Percentiles rank a stretch among this genome's conserved stretches.
Conservation (phyloP, 1,284 basidiomycete genomes). For the Phellinidium pouzarii region DNA sequence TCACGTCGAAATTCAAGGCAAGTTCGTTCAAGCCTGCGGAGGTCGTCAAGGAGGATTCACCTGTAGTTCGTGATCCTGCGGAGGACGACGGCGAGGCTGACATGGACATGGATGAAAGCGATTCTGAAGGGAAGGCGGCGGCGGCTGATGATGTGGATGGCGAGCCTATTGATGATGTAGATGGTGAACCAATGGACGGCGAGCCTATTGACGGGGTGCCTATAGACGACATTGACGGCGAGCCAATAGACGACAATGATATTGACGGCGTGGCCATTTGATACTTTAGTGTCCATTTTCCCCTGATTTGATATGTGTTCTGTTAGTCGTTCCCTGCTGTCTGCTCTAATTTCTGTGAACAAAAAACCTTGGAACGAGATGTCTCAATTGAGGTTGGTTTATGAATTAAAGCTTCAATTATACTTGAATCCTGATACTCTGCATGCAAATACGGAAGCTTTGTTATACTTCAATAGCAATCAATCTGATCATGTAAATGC, state of each 20-base stretch:
- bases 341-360: no score
- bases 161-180: conserved; percentile 33
- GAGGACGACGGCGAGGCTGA: conserved; percentile 36
- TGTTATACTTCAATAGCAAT: no score
- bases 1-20: conserved; percentile 67
- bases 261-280: conserved; percentile 33
- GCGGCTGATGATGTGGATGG: conserved; percentile 32
- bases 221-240: conserved; percentile 33
- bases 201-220: conserved; percentile 35
- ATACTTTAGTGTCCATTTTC: conserved; percentile 25
- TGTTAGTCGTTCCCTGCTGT: no score
- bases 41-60: conserved; percentile 27
- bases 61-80: conserved; percentile 26
- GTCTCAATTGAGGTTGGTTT: no score
- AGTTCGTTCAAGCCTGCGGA: conserved; percentile 70
- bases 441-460: no score
- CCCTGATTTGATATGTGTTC: not conserved
- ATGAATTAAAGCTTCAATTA: no score
- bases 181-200: conserved; percentile 32
- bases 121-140: no score
- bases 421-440: no score
- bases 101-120: conserved; percentile 38
- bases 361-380: no score
- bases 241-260: conserved; percentile 30
- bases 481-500: no score